Base-by-base conservation (phyloP, 495 filamentous ascomycete species). In the Penicillium daleae region DNA sequence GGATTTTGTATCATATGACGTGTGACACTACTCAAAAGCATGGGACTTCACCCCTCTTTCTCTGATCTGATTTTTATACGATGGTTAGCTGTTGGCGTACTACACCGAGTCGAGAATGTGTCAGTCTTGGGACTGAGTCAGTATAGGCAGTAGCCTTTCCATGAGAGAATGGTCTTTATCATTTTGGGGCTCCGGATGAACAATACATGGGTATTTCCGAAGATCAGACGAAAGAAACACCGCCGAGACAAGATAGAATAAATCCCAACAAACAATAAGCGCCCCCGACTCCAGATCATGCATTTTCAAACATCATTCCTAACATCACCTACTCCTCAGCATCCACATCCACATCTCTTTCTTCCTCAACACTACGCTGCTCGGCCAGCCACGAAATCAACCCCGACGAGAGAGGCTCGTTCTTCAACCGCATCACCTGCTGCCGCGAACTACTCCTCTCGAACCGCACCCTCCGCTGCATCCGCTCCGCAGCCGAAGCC, bases 381-480 rank as follows among this genome's bases (percentile, higher is more conserved):
- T 57, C 53, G 5, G 42, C 17, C 10, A 22, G 17, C n/a, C 37
- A 22, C 24, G 26, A 24, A 24, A 61, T 22, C 21, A 50, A n/a
- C 21, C 32, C 32, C 0, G 52, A 13, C 24, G 52, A 50, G 10
- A 52, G 42, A 13, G 60, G 52, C 21, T 32, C 53, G 37, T 63
- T 57, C 35, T 32, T 35, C 42, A 58, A 33, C 17, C n/a, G 50
- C 60, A 63, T 63, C 8, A 63, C 46, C 21, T 55, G 54, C 17
- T 31, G 35, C 55, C 24, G 19, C 24, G 21, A 21, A 24, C 33
- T 31, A 44, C 46, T 12, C 33, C 49, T 13, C 6, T 59, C 50
- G 49, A 27, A 6, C 29, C 48, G n/a, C 29, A 5, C 21, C 27
- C 22, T 31, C 27, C 31, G 29, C 24, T 32, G n/a, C 32, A 8